Conservation (phyloP, 306 rosid species). For the Myrica gale region DNA sequence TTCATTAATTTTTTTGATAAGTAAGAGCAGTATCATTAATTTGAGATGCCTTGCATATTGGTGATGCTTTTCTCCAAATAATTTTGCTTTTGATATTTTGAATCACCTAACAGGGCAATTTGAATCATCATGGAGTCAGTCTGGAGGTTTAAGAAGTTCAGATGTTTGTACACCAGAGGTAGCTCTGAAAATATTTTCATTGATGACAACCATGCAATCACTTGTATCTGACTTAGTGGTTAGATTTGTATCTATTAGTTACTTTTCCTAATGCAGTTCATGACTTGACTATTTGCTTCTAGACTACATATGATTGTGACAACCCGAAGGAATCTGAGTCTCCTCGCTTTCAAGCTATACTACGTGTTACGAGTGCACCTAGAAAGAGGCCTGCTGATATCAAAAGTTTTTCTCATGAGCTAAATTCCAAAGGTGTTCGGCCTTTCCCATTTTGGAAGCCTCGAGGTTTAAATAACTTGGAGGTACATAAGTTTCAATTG, state of each 20-base stretch:
- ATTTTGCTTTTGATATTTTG: slow-evolving; percentile 25
- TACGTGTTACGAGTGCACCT: slow-evolving; percentile 94
- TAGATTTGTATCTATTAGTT: slow-evolving; percentile 6
- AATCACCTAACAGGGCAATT: slow-evolving; percentile 54
- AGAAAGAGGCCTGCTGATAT: slow-evolving; percentile 87
- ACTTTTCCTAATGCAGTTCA: slow-evolving; percentile 27
- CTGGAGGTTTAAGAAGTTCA: slow-evolving; percentile 63
- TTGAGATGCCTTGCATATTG: slow-evolving; percentile 21
- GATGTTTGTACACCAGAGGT: slow-evolving; percentile 96
- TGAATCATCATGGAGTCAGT: slow-evolving; percentile 50
- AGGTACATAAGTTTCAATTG: slow-evolving; percentile 52
- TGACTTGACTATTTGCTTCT: slow-evolving; percentile 33
- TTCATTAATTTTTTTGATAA: slow-evolving; percentile 24
- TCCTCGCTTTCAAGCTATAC: slow-evolving; percentile 98
- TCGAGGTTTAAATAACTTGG: slow-evolving; percentile 86
- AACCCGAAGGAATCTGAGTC: slow-evolving; percentile 99
- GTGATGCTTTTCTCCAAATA: slow-evolving; percentile 22
- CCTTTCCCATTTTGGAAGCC: slow-evolving; percentile 97
- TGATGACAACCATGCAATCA: not conserved
- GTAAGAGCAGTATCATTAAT: too few species aligned
- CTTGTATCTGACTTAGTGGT: slow-evolving; percentile 20
- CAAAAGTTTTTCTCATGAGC: slow-evolving; percentile 95
- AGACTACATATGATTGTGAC: slow-evolving; percentile 81
- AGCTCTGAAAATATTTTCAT: slow-evolving; percentile 14
- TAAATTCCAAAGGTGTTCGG: slow-evolving; percentile 90